Evolutionary conservation across 2,329 filamentous ascomycete species (phyloP), one percentile per base, ranked within the genome.

Genomic region (Elsinoe fawcettii): DNA sequence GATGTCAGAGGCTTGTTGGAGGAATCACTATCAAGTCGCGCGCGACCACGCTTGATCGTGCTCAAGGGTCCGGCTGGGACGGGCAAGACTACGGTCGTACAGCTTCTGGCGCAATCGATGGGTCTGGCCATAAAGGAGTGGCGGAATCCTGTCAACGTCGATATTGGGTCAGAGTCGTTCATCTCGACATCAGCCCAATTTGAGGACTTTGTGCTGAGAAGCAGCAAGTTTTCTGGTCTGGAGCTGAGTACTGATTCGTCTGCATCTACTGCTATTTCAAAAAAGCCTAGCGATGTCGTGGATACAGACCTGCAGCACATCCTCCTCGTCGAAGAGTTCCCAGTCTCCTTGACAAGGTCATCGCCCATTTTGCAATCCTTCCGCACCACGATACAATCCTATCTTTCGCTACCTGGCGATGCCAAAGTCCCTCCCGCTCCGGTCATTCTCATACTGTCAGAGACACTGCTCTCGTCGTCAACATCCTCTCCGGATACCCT

Each of bases 11-110:
- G 74, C 59, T 97, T 93, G 91, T 74, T 99, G 32, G 82, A 87
- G 43, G 82, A 85, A 66, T 88, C 90, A 16, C 59, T 70, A 5
- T 60, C 58, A 14, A 25, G 44, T 25, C 73, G 67, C 46, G 69
- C 71, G 56, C 71, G 70, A 56, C 84, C 95, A 75, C 81, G 87
- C 60, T 68, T 96, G 58, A 79, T 96, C 58, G 78, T 99, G 25
- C 76, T 99, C 43, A 96, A 95, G 70, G 93, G 93, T 9, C 84
- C 90, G 32, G 91, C 93, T 41, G 93, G 93, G 18, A 88, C 88
- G 32, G 93, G 90, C 27, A 99, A 99, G 73, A 97, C 93, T 0
- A 90, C 90, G 0, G 95, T 92, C 0, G 67, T 97, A 55, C 81
- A 81, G 9, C 75, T 96, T 20, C 78, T 99, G 34, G 86, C 91